A percentile compares a stretch with the other conserved stretches of the same genome.
phyloP scores from a whole-genome alignment of 805 yeast species.

The Teunomyces cretensis region DNA sequence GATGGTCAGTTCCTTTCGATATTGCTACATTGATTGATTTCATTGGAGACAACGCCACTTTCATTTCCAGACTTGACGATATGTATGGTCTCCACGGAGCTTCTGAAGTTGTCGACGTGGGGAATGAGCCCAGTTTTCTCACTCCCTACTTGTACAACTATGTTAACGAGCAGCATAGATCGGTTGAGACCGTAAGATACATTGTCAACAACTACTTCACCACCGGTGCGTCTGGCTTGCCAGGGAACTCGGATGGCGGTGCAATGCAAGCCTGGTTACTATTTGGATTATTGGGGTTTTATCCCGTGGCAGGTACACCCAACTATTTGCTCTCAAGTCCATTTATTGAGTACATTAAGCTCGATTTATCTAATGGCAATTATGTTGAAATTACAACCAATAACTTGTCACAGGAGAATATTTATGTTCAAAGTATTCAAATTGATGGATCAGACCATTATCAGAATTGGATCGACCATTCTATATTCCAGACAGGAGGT shows the following conservation, averaged over 20 bases:
- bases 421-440: slow-evolving; percentile 27
- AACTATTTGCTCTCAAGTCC: slow-evolving; percentile 33
- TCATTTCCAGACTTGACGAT: slow-evolving; percentile 30
- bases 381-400: slow-evolving; percentile 21
- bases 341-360: slow-evolving; percentile 19
- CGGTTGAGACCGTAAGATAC: slow-evolving; percentile 29
- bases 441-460: slow-evolving; percentile 25
- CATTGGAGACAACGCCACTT: slow-evolving; percentile 25
- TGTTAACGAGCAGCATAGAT: slow-evolving; percentile 24
- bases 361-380: slow-evolving; percentile 23
- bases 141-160: slow-evolving; percentile 35
- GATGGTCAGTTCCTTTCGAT: slow-evolving; percentile 37
- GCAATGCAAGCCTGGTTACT: slow-evolving; percentile 40
- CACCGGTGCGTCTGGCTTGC: slow-evolving; percentile 27
- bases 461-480: slow-evolving; percentile 34
- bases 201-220: slow-evolving; percentile 24
- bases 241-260: slow-evolving; percentile 40
- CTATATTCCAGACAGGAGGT: slow-evolving; percentile 29
- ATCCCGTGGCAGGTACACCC: slow-evolving; percentile 36
- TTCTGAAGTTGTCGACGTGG: slow-evolving; percentile 28
- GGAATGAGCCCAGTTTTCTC: slow-evolving; percentile 37
- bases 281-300: slow-evolving; percentile 32
- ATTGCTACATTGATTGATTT: slow-evolving; percentile 22
- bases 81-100: slow-evolving; percentile 31
- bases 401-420: slow-evolving; percentile 18